These are phyloP conservation scores for Eucalyptus cloeziana DNA, from an alignment of 345 rosid genomes.

Conservation along the genomic window DNA sequence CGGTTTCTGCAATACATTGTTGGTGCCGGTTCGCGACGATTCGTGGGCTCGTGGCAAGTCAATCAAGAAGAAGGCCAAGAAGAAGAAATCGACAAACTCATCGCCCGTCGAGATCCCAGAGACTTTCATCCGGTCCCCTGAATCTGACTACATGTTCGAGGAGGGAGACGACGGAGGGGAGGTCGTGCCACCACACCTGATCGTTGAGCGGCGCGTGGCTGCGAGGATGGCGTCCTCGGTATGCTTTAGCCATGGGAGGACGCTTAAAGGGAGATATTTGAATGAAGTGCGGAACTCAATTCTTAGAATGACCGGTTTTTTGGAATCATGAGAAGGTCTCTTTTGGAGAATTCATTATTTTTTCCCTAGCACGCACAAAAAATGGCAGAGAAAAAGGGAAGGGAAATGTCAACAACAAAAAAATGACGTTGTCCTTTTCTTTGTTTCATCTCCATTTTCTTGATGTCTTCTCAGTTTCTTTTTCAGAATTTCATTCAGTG, in stretches of 20 bases:
- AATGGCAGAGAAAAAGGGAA: neutral
- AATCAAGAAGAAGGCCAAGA: constrained; percentile 1
- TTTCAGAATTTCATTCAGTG: neutral
- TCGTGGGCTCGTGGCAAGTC: neutral
- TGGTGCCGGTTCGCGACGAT: neutral
- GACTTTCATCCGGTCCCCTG: neutral
- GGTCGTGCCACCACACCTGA: constrained; percentile 57
- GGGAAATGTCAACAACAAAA: neutral
- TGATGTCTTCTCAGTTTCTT: neutral
- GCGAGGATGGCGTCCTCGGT: constrained; percentile 72
- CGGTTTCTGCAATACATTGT: neutral
- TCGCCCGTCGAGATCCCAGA: constrained; percentile 19
- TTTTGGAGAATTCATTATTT: neutral
- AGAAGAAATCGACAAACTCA: neutral
- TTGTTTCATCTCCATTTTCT: neutral
- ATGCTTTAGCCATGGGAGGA: constrained; percentile 73
- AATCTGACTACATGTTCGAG: neutral
- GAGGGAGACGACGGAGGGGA: constrained; percentile 16
- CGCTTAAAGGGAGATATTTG: constrained; percentile 75
- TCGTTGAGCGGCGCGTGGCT: constrained; percentile 32
- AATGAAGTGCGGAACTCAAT: constrained; percentile 65
- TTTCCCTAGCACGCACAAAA: neutral
- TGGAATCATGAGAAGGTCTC: constrained; percentile 33
- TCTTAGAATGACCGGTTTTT: constrained; percentile 81
- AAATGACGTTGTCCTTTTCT: neutral